These are phyloP conservation scores for Knoxia roxburghii DNA, from an alignment of 257 asterid genomes.

Conservation along the genomic window DNA sequence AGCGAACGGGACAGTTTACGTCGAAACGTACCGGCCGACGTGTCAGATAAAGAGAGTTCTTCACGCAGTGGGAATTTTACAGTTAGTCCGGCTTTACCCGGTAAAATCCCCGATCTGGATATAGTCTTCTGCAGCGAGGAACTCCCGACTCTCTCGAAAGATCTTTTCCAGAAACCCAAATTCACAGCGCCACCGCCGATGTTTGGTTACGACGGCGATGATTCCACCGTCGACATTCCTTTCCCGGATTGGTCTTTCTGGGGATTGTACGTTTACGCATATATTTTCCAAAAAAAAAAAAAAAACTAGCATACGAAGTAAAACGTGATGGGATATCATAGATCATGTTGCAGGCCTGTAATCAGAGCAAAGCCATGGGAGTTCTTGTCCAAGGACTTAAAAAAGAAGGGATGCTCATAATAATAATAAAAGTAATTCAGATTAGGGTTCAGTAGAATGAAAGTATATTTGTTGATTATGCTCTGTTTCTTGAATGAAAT, in stretches of 20 bases:
- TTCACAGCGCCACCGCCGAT: constrained; percentile 27
- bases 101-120: constrained; percentile 36
- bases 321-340: background rate
- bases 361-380: constrained; percentile 86
- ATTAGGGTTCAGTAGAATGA: too few species aligned
- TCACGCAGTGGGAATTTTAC: constrained; percentile 33
- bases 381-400: constrained; percentile 40
- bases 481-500: too few species aligned
- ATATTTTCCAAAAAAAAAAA: too few species aligned
- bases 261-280: constrained; percentile 59
- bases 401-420: too few species aligned
- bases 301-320: too few species aligned
- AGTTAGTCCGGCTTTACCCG: constrained; percentile 34
- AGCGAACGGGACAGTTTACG: constrained; percentile 28
- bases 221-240: constrained; percentile 31
- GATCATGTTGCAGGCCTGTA: constrained; percentile 65
- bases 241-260: constrained; percentile 53
- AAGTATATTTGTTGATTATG: too few species aligned
- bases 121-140: constrained; percentile 25
- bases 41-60: constrained; percentile 29
- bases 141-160: constrained; percentile 14
- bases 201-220: constrained; percentile 30
- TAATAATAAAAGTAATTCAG: too few species aligned
- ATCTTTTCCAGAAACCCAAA: constrained; percentile 11
- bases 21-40: constrained; percentile 14